Conservation (phyloP, 2,329 filamentous ascomycete species). For the Pseudogymnoascus sp. region DNA sequence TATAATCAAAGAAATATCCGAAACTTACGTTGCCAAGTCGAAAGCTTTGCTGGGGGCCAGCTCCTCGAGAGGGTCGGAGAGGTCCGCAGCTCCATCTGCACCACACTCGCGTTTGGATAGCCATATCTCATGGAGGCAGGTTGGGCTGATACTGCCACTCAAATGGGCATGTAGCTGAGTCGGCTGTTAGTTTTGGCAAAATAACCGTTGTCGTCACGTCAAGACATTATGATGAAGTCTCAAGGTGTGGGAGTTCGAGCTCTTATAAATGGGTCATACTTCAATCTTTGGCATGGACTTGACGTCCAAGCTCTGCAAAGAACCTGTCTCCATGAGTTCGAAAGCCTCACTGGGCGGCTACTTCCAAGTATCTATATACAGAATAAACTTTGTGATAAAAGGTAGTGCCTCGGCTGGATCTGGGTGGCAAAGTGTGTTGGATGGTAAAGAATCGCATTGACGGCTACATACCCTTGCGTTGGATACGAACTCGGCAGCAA, state of each 20-base stretch:
- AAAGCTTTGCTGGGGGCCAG: conserved; percentile 68
- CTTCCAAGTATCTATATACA: conserved; percentile 7
- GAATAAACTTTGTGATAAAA: not conserved
- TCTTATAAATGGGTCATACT: conserved; percentile 29
- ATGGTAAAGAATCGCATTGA: not conserved
- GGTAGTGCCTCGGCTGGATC: not conserved
- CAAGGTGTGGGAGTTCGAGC: not conserved
- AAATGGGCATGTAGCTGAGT: conserved; percentile 70
- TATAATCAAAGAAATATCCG: not conserved
- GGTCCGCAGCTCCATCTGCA: conserved; percentile 35
- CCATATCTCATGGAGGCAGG: conserved; percentile 71
- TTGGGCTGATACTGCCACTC: conserved; percentile 66
- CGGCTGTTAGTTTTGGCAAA: conserved; percentile 16
- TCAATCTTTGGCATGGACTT: conserved; percentile 47
- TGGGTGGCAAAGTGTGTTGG: not conserved
- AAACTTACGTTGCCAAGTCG: conserved; percentile 53
- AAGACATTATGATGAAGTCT: not conserved
- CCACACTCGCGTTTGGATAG: conserved; percentile 43
- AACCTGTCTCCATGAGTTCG: not conserved
- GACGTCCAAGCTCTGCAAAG: conserved; percentile 27
- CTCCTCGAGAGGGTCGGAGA: conserved; percentile 60
- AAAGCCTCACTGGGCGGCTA: not conserved
- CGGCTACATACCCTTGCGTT: conserved; percentile 1
- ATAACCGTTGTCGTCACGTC: not conserved
- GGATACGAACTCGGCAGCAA: not conserved